Percentiles rank a stretch among this genome's conserved stretches.
phyloP scores from a whole-genome alignment of 306 rosid genomes.

The Vigna mungo region DNA sequence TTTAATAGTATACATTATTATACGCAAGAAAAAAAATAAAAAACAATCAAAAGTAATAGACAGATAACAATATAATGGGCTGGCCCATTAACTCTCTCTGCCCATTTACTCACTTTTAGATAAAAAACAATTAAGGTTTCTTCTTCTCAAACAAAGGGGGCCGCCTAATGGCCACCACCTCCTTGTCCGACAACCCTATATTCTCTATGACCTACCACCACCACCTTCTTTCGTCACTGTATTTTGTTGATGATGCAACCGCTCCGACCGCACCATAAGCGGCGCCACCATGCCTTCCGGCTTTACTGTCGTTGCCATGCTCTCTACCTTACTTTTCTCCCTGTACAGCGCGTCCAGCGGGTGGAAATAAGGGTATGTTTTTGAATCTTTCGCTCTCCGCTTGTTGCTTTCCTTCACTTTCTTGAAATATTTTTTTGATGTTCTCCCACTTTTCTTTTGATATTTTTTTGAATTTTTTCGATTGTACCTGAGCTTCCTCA shows the following conservation, averaged over 20 bases:
- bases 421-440: constrained; percentile 95
- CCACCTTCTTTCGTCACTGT: constrained; percentile 20
- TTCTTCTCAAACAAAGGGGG: too few relatives aligned
- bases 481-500: constrained; percentile 76
- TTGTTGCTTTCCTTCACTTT: constrained; percentile 91
- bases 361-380: constrained; percentile 87
- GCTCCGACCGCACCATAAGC: constrained; percentile 88
- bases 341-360: constrained; percentile 74
- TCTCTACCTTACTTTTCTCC: constrained; percentile 54
- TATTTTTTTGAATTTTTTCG: constrained; percentile 80
- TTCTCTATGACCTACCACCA: constrained; percentile 38
- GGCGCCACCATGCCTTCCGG: constrained; percentile 60
- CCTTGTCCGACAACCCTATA: constrained; percentile 48
- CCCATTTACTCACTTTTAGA: too few relatives aligned
- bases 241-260: constrained; percentile 53
- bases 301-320: background rate
- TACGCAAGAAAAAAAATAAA: too few relatives aligned
- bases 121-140: too few relatives aligned
- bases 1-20: too few relatives aligned
- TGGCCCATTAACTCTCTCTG: too few relatives aligned
- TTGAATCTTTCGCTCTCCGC: constrained; percentile 79
- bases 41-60: too few relatives aligned
- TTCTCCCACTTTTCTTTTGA: constrained; percentile 97
- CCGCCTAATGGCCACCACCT: background rate
- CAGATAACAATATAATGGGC: too few relatives aligned